Evolutionary conservation across 768 basidiomycete genomes (phyloP), one percentile per base, ranked within the genome.

Genomic region (Ramaria sp.): DNA sequence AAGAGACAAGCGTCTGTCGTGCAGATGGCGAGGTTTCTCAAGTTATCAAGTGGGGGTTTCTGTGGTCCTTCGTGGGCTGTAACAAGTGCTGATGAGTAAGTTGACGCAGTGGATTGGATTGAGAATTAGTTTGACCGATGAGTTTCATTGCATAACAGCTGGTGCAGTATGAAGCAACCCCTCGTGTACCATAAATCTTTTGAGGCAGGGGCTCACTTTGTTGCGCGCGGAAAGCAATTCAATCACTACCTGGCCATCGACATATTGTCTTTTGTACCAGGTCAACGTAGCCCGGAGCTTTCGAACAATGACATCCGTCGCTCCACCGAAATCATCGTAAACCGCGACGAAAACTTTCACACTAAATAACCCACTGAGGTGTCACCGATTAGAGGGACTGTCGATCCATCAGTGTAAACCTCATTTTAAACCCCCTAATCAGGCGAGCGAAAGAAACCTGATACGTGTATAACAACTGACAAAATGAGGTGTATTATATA

Each of bases 191-290:
- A 76, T 57, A 65, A 70, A 3, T 65, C 71, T 13, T 80, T 82
- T 50, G 66, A 68, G 1, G 62, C 61, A 5, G 81, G 81, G 4
- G 80, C 81, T 1, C 81, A 82, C 62, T 82, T 83, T 60, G 76
- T 78, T 10, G 72, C 80, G 0, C 61, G 73, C 57, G 81, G 82
- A 58, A 64, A 60, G 43, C 78, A 81, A 0, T 67, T 73, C 3
- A 62, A 64, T 1, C 67, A 82, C 16, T n/a, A n/a, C n/a, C n/a
- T n/a, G n/a, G n/a, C n/a, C n/a, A 78, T 68, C 0, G 67, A 58
- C 1, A 79, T 80, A 57, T 47, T 28, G 73, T 68, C 59, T 9
- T 13, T n/a, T 12, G n/a, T 7, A 47, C 9, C 45, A 27, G 25
- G 27, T 27, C 1, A 16, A n/a, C 6, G 5, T 24, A 47, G 45